These are phyloP conservation scores for Cryptococcus hybrid DNA, from an alignment of 1,284 basidiomycete species.

Conservation along the genomic window DNA sequence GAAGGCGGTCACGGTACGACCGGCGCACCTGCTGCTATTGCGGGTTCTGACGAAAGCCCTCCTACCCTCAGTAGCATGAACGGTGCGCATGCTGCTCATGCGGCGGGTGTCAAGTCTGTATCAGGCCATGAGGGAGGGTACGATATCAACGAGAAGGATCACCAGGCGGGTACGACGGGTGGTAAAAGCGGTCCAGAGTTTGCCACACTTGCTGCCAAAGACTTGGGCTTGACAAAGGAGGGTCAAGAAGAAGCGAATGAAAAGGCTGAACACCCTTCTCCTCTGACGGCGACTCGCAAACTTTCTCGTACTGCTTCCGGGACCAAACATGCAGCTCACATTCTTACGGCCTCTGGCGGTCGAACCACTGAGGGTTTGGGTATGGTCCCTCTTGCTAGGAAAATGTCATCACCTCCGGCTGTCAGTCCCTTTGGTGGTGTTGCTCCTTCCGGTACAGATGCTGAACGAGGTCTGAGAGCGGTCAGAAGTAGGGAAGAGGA, in stretches of 20 bases:
- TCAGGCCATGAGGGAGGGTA: slow-evolving; percentile 9
- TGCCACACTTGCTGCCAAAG: slow-evolving; percentile 13
- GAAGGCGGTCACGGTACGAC: no score
- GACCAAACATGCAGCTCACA: slow-evolving; percentile 5
- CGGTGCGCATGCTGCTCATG: neutral
- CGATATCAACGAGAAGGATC: slow-evolving; percentile 16
- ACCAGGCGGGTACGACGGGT: slow-evolving; percentile 15
- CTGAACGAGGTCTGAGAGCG: slow-evolving; percentile 38
- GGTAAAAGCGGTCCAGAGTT: slow-evolving; percentile 8
- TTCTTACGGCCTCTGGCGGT: slow-evolving; percentile 4
- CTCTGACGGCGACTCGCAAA: neutral
- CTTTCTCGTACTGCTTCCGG: slow-evolving; percentile 17
- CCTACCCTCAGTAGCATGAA: slow-evolving; percentile 14
- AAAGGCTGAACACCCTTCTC: neutral
- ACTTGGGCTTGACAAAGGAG: slow-evolving; percentile 12
- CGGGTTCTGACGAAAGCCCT: slow-evolving; percentile 12
- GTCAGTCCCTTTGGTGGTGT: slow-evolving; percentile 41
- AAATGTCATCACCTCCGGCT: slow-evolving; percentile 27
- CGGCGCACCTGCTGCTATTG: no score
- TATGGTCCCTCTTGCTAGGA: slow-evolving; percentile 27
- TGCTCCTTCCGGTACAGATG: slow-evolving; percentile 34
- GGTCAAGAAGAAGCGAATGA: neutral
- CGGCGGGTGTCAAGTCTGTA: neutral
- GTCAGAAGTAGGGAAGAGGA: slow-evolving; percentile 42
- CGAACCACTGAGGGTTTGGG: slow-evolving; percentile 17